Percentiles rank a stretch among this genome's conserved stretches.
These are phyloP conservation scores for Phytophthora sp. DNA, from an alignment of 352 stramenopile species.

Conservation along the genomic window DNA sequence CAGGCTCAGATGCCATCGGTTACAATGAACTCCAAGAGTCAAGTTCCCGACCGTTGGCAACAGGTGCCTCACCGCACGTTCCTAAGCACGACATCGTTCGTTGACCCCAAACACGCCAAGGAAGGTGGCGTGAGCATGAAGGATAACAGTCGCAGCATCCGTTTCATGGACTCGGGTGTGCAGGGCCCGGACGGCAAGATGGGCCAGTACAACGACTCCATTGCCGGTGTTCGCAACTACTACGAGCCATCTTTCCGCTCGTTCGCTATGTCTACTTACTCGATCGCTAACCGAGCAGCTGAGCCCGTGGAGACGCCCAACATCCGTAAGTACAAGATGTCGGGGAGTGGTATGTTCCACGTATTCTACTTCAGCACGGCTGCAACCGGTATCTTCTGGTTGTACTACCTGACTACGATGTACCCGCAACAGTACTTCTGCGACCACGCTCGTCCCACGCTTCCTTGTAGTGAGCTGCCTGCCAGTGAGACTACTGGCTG, in stretches of 20 bases:
- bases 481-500: conserved; percentile 52
- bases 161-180: conserved; percentile 87
- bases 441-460: conserved; percentile 66
- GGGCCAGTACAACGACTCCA: conserved; percentile 84
- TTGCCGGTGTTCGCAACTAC: conserved; percentile 76
- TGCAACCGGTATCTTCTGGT: conserved; percentile 73
- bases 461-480: conserved; percentile 70
- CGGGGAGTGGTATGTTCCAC: conserved; percentile 83
- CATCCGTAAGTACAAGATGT: conserved; percentile 93
- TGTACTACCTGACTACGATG: conserved; percentile 81
- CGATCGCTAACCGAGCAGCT: conserved; percentile 86
- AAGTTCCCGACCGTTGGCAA: conserved; percentile 86
- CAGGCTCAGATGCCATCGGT: conserved; percentile 88
- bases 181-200: conserved; percentile 87
- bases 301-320: conserved; percentile 89
- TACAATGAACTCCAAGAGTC: conserved; percentile 76
- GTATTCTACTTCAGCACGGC: conserved; percentile 84
- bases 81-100: conserved; percentile 87
- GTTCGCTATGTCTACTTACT: conserved; percentile 91
- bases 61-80: conserved; percentile 85
- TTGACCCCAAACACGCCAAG: conserved; percentile 86
- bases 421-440: conserved; percentile 88
- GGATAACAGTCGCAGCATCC: conserved; percentile 81
- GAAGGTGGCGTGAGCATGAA: conserved; percentile 75
- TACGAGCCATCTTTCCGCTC: conserved; percentile 91